Base-by-base conservation (phyloP, 768 basidiomycete genomes). In the Gymnopilus junonius region DNA sequence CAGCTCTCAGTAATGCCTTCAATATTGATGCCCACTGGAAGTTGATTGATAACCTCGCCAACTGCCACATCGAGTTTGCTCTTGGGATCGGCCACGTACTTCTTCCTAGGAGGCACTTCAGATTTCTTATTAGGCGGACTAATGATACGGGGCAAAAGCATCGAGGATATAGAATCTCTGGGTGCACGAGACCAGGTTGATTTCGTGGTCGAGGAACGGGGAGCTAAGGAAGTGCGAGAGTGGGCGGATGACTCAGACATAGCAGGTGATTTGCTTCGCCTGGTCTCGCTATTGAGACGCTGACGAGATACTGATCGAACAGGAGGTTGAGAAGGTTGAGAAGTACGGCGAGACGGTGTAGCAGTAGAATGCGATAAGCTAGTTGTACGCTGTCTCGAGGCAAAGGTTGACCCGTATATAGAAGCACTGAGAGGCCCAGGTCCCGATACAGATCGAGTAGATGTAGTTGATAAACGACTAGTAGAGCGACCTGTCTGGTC, bases 21-120 rank as follows among this genome's bases (percentile, higher is more conserved):
- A 32, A 95, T 79, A 62, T 90, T 93, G 76, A 94, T 93, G 59
- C 89, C 87, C 25, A 95, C 89, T 17, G 91, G 89, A 20, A 98
- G 85, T 66, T 88, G 87, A 76, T 97, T 97, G 66, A 98, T 87
- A 54, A 98, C 92, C 68, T 92, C 89, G 20, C 94, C 95, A 53
- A 98, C 93, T 7, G 94, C 95, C 39, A 97, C 87, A 71, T 98
- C 95, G 5, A 98, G 83, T 72, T 94, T 93, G 77, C 85, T 94
- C 77, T 92, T 89, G n/a, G 93, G 91, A 73, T 97, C 88, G 2
- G 96, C 86, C 42, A 95, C 79, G 66, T 97, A 98, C 14, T 85
- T 83, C 72, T 88, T 92, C 73, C 85, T 83, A 17, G 79, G 74
- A 8, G 75, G 71, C n/a, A 74, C 65, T 6, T 71, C 67, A 15